Percentiles rank a stretch among this genome's conserved stretches.
phyloP scores from a whole-genome alignment of 202 grass and related monocot species.

The Zoysia matrella region DNA sequence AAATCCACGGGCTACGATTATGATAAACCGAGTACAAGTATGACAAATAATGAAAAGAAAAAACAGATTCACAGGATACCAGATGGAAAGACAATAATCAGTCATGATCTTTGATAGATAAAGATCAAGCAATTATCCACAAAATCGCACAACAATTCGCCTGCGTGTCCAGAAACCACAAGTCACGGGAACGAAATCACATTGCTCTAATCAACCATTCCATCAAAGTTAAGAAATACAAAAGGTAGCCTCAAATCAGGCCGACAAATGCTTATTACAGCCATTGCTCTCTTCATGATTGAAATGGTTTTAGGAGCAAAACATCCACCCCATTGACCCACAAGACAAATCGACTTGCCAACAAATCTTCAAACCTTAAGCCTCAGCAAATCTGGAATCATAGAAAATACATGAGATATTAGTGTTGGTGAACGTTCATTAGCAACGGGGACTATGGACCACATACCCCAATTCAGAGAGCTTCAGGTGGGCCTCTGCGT shows the following conservation, averaged over 20 bases:
- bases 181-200: too few relatives aligned
- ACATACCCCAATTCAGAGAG: conserved; percentile 58
- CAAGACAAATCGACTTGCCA: conserved; percentile 34
- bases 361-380: conserved; percentile 33
- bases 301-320: conserved; percentile 18
- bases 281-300: conserved; percentile 8
- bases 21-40: too few relatives aligned
- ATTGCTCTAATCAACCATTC: neutral
- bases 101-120: too few relatives aligned
- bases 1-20: too few relatives aligned
- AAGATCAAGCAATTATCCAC: too few relatives aligned
- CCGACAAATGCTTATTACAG: conserved; percentile 60
- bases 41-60: too few relatives aligned
- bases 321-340: neutral
- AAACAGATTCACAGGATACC: too few relatives aligned
- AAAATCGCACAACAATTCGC: too few relatives aligned
- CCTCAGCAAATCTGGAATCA: conserved; percentile 69
- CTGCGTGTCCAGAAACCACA: too few relatives aligned
- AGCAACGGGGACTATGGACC: neutral
- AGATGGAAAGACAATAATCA: too few relatives aligned
- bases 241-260: conserved; percentile 27
- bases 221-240: conserved; percentile 9
- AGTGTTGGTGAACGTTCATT: neutral
- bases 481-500: conserved; percentile 63
- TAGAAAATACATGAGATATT: neutral